Base-by-base conservation (phyloP, 768 basidiomycete species). In the Bullera alba region DNA sequence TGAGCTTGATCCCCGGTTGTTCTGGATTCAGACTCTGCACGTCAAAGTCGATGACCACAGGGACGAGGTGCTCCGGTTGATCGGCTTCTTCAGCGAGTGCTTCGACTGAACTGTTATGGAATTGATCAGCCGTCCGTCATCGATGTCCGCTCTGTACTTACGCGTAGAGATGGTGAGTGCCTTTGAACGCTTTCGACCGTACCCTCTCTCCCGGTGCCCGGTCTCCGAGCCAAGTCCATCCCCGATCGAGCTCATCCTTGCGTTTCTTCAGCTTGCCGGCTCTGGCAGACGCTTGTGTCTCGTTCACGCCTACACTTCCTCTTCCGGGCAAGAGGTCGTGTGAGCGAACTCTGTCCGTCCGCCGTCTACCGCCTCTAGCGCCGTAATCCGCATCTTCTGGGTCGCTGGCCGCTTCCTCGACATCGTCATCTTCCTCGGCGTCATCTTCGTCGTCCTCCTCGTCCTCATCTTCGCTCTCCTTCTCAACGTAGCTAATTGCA, bases 1-100 rank as follows among this genome's bases (percentile, higher is more conserved):
- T 84, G 69, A 99, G 81, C 62, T 92, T 78, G 65, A 87, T 87
- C 0, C 85, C 85, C 10, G 89, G 87, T 10, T 86, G 89, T 68
- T 96, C 92, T 1, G 56, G 50, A 44, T 90, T 77, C 60, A 86
- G 85, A 0, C 84, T 85, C 7, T 91, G 87, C 8, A 91, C 93
- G 68, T 96, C 93, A 62, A 99, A 83, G 61, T 97, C 92, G 46
- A 99, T 86, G 39, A 88, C 87, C 51, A 99, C 88, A 2, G 95
- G 95, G 12, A 97, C 82, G 28, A 93, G 81, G 4, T 78, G 68
- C 2, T 78, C 76, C 0, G 75, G 70, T 53, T 74, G 73, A 39
- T 76, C 67, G 2, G 87, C 85, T 61, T 86, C 81, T 16, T 69
- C 68, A 43, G 84, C 80, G 27, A 93, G 71, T 12, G 77, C 74